Base-by-base conservation (phyloP, 2,329 filamentous ascomycete species). In the Pseudogymnoascus sp. region DNA sequence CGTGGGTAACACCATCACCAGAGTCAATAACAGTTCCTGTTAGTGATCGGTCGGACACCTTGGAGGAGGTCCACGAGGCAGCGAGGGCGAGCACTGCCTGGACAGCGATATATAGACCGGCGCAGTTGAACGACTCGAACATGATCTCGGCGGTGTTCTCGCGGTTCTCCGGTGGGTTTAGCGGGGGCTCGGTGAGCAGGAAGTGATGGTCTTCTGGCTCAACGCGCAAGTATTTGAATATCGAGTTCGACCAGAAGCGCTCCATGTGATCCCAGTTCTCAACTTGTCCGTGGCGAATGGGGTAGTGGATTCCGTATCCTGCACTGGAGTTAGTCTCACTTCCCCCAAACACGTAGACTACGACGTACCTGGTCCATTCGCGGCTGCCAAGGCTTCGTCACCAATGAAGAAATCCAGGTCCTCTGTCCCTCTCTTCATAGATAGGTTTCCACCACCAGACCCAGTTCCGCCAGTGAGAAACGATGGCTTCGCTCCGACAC, bases 221-320 rank as follows among this genome's bases (percentile, higher is more conserved):
- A 69, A 99, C 95, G 71, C 95, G 87, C 62, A 99, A 84, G 75
- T 99, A 99, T 77, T 99, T 99, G 86, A 99, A 99, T 79, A 99
- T 99, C 67, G 95, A 99, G 80, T 97, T 97, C 69, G 96, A 97
- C 95, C 95, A 99, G 80, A 97, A 99, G 67, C 95, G 88, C 78
- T 99, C 95, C 95, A 99, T 99, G 73, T 97, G 91, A 78, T 99
- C 95, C 95, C 95, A 99, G 75, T 99, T 97, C 80, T 99, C 95
- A 77, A 99, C 91, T 80, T 99, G 95, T 59, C 95, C 95, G 74
- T 99, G 95, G 68, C 95, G 88, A 72, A 99, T 97, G 64, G 95
- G 95, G 77, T 97, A 99, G 79, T 97, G 91, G 75, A 99, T 83
- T 64, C 92, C 93, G 78, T 99, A 99, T 68, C 95, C 90, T 91